Base-by-base conservation (phyloP, 345 rosid genomes). In the Cardiospermum halicacabum region DNA sequence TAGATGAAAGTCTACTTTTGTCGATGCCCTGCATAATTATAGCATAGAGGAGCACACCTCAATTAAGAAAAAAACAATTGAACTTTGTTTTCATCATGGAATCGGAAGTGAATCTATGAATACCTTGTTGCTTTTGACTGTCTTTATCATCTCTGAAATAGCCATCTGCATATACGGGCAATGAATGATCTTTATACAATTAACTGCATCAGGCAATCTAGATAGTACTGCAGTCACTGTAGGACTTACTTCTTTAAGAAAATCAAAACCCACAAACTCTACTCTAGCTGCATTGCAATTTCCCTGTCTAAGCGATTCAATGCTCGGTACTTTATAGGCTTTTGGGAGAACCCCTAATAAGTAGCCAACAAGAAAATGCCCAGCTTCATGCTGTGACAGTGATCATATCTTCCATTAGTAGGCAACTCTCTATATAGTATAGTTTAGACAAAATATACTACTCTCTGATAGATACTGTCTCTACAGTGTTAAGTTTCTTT, bases 301-400 rank as follows among this genome's bases (percentile, higher is more conserved):
- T 5, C 53, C 48, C 27, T 57, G 70, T 16, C 13, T 73, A 10
- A 72, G 28, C 19, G 54, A 72, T 72, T 84, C 80, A 6, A 69
- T 12, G 3, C 64, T 78, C 39, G 84, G 77, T 67, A 80, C 39
- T 19, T 49, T 60, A 45, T 86, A 86, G 18, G 65, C 51, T 79
- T 79, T 71, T 22, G 92, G 92, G 60, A 87, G 86, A 69, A 79
- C 78, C 40, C 88, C 93, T 1, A 84, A 81, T 73, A 84, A 73
- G 70, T 84, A 84, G 28, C 80, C 88, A 54, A 74, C 74, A 3
- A 82, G 75, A 75, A 87, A 82, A 75, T 82, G 90, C 3, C 88
- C 88, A 0, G 93, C 86, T 78, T 87, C 86, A 56, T 84, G 92
- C 84, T 81, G 75, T 64, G 60, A 7, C 21, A 19, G n/a, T n/a